Evolutionary conservation across 495 filamentous ascomycete species (phyloP).

Genomic region (Hyaloscypha variabilis): DNA sequence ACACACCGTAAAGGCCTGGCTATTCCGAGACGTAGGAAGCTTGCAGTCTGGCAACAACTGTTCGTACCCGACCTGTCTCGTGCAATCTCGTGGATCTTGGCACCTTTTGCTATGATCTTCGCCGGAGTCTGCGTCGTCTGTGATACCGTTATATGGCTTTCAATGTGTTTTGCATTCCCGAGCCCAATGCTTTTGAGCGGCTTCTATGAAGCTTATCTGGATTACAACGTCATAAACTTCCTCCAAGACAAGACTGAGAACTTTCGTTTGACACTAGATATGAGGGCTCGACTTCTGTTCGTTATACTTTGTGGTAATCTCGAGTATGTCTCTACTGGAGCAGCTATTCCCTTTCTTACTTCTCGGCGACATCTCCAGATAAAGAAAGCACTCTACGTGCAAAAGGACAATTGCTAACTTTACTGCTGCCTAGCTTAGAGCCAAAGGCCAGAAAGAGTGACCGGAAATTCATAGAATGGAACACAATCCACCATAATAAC

Average conservation of each 20-base stretch:
- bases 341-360: too few relatives aligned
- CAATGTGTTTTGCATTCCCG: constrained; percentile 37
- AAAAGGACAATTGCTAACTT: too few relatives aligned
- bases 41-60: constrained; percentile 4
- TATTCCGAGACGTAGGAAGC: constrained; percentile 26
- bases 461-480: too few relatives aligned
- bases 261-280: constrained; percentile 15
- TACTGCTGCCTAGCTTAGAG: too few relatives aligned
- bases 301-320: constrained; percentile 25
- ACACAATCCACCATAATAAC: too few relatives aligned
- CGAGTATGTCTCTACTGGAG: background rate
- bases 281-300: constrained; percentile 20
- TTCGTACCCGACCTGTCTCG: constrained; percentile 16
- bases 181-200: constrained; percentile 44
- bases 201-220: constrained; percentile 43
- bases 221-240: constrained; percentile 33
- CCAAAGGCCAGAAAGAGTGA: too few relatives aligned
- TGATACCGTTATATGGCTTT: constrained; percentile 27
- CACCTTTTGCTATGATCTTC: constrained; percentile 23
- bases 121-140: constrained; percentile 33
- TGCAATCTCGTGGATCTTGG: constrained; percentile 9
- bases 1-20: constrained; percentile 14
- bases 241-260: constrained; percentile 13
- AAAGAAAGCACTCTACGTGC: too few relatives aligned
- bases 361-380: too few relatives aligned